Conservation (phyloP, 768 basidiomycete genomes). For the Leucosporidium yakuticum region DNA sequence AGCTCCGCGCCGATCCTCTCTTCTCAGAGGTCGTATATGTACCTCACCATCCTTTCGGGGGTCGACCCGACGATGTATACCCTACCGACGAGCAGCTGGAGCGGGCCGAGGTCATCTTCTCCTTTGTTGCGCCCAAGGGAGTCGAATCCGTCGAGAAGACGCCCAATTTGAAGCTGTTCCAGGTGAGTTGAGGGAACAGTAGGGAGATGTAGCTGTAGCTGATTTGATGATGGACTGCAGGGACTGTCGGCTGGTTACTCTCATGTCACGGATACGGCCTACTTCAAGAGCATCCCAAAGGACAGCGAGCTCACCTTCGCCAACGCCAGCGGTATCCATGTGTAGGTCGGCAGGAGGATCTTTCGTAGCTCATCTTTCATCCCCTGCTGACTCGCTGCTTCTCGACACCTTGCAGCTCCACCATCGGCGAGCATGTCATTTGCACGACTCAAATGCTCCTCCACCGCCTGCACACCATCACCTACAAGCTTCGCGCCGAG, state of each 20-base stretch:
- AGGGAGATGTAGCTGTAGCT: no score
- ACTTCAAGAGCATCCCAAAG: constrained; percentile 2
- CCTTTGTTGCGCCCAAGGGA: neutral
- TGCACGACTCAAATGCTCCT: constrained; percentile 1
- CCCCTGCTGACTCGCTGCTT: neutral
- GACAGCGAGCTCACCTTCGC: neutral
- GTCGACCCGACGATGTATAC: neutral
- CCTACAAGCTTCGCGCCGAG: neutral
- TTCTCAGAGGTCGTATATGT: no score
- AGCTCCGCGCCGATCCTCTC: no score
- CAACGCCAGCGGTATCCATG: neutral
- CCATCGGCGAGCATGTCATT: constrained; percentile 7
- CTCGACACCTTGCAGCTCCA: neutral
- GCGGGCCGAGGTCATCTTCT: constrained; percentile 6
- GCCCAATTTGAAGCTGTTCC: neutral
- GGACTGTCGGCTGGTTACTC: neutral
- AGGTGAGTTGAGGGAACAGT: neutral
- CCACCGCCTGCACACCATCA: constrained; percentile 2
- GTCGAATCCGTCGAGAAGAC: neutral
- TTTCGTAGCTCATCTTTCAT: no score
- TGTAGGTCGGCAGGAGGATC: neutral
- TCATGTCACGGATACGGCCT: neutral
- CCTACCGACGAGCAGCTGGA: neutral
- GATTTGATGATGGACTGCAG: neutral
- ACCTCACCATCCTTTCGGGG: no score